Evolutionary conservation across 352 stramenopile genomes (phyloP).

Genomic region (Globisporangium uncinulatum): DNA sequence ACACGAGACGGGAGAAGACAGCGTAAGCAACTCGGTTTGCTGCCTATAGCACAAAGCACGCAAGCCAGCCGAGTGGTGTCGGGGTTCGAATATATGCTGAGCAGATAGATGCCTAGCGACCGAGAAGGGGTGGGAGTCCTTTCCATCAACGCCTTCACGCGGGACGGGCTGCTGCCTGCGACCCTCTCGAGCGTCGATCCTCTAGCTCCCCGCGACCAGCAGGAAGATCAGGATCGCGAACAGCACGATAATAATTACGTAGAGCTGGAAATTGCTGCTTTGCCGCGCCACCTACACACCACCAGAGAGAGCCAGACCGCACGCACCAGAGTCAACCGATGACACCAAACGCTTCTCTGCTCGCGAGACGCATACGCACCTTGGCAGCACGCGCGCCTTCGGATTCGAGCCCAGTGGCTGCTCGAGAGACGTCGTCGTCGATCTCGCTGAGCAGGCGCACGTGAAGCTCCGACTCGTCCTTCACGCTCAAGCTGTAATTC

Average conservation of each 20-base stretch:
- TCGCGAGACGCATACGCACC: slow-evolving; percentile 16
- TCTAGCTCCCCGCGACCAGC: slow-evolving; percentile 62
- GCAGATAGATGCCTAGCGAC: not conserved
- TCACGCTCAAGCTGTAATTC: slow-evolving; percentile 82
- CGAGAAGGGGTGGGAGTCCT: not conserved
- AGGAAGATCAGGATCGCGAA: slow-evolving; percentile 86
- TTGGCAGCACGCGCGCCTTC: slow-evolving; percentile 75
- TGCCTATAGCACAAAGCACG: not conserved
- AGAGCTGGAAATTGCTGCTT: slow-evolving; percentile 93
- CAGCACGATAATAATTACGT: slow-evolving; percentile 87
- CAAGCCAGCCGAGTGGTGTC: not conserved
- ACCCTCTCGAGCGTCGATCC: not conserved
- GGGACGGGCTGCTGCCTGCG: not conserved
- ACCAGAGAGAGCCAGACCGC: slow-evolving; percentile 1
- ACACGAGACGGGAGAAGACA: slow-evolving; percentile 19
- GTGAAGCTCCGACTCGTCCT: slow-evolving; percentile 88
- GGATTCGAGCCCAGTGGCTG: slow-evolving; percentile 78
- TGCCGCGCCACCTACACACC: slow-evolving; percentile 82
- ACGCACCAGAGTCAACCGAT: slow-evolving; percentile 1
- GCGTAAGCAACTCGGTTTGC: not conserved
- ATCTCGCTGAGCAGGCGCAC: slow-evolving; percentile 87
- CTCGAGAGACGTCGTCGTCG: slow-evolving; percentile 79
- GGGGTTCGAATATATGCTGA: not conserved
- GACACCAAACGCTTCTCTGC: too few relatives aligned
- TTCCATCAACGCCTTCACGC: not conserved